phyloP scores from a whole-genome alignment of 495 filamentous ascomycete genomes.

The Bacidia rubella region DNA sequence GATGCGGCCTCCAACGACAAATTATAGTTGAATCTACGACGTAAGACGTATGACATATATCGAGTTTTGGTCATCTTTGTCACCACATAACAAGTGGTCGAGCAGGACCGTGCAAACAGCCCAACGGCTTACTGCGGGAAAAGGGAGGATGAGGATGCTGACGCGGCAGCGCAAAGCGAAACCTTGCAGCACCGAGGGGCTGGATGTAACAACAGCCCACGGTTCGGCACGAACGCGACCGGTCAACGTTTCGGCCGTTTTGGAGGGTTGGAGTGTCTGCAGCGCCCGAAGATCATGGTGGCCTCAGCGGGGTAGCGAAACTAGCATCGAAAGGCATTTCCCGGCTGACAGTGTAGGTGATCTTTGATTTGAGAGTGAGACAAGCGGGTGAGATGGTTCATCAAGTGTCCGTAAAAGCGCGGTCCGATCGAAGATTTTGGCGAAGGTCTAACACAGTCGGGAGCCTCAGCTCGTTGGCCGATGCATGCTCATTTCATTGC shows the following conservation, averaged over 20 bases:
- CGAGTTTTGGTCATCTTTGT: no score
- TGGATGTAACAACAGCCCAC: constrained; percentile 6
- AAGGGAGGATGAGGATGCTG: constrained; percentile 6
- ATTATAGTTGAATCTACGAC: no score
- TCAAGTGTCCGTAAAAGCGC: no score
- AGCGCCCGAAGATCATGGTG: not conserved
- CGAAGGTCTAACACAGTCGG: not conserved
- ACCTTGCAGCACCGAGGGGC: not conserved
- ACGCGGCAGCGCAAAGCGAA: not conserved
- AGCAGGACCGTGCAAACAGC: not conserved
- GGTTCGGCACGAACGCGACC: constrained; percentile 14
- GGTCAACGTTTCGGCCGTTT: constrained; percentile 6
- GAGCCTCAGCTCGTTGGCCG: not conserved
- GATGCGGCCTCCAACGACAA: no score
- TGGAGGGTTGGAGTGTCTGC: not conserved
- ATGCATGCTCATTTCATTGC: not conserved
- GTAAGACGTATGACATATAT: no score
- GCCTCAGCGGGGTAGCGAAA: not conserved
- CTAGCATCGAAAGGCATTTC: not conserved
- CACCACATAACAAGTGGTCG: no score
- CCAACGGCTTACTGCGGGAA: not conserved
- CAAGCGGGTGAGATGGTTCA: no score
- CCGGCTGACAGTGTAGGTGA: no score
- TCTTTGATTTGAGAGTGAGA: no score
- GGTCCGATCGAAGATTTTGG: not conserved